A percentile compares a stretch with the other conserved stretches of the same genome.
Evolutionary conservation across 2,329 filamentous ascomycete genomes (phyloP).

Genomic region (Colletotrichum sojae): DNA sequence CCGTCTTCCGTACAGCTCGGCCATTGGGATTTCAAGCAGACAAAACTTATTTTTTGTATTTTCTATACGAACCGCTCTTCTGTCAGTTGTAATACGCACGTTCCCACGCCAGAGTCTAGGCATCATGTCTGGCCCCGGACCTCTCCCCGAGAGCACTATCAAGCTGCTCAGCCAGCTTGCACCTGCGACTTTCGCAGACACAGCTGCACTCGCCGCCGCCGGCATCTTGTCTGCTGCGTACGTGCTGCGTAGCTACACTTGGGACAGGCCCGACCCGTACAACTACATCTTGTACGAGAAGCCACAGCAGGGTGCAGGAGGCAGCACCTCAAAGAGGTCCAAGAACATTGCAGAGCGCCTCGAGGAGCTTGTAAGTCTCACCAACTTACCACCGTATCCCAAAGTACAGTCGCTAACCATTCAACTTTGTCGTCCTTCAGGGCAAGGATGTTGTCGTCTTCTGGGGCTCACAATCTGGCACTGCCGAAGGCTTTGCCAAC

Average conservation of each 20-base stretch:
- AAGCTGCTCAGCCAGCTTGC: slow-evolving; percentile 41
- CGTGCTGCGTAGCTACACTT: slow-evolving; percentile 58
- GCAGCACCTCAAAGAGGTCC: slow-evolving; percentile 51
- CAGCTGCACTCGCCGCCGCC: slow-evolving; percentile 46
- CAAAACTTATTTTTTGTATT: too few species aligned
- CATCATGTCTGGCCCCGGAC: slow-evolving; percentile 23
- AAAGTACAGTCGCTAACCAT: neutral
- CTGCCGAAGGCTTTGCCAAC: slow-evolving; percentile 59
- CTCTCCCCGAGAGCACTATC: slow-evolving; percentile 33
- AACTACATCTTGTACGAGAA: slow-evolving; percentile 63
- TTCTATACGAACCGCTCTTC: too few species aligned
- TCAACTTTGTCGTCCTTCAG: neutral
- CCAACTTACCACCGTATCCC: too few species aligned
- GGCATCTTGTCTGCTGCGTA: slow-evolving; percentile 49
- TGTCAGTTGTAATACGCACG: neutral
- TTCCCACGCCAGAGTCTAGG: neutral
- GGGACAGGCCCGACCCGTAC: slow-evolving; percentile 66
- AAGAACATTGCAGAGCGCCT: slow-evolving; percentile 59
- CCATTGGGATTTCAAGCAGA: too few species aligned
- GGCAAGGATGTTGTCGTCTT: slow-evolving; percentile 52
- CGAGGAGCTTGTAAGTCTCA: slow-evolving; percentile 46
- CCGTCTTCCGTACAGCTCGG: neutral
- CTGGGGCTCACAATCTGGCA: slow-evolving; percentile 65
- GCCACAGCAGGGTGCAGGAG: slow-evolving; percentile 53
- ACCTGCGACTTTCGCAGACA: slow-evolving; percentile 43